Conservation (phyloP, 768 basidiomycete species). For the Psilocybe tampanensis region DNA sequence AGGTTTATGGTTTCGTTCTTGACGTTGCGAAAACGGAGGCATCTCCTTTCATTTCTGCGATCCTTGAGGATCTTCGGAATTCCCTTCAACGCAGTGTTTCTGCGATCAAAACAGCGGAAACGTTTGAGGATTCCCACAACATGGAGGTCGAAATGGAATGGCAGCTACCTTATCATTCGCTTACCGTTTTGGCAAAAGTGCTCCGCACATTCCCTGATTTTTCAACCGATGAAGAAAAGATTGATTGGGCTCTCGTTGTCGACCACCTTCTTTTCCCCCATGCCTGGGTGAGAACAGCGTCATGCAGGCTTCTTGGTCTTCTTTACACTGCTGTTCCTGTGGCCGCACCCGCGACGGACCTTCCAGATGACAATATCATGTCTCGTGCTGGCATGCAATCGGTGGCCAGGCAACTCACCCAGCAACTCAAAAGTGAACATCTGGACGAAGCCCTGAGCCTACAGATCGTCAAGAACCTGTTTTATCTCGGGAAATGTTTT, state of each 20-base stretch:
- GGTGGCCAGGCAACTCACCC: slow-evolving; percentile 69
- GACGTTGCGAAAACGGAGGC: slow-evolving; percentile 61
- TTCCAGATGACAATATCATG: slow-evolving; percentile 45
- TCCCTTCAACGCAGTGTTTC: slow-evolving; percentile 48
- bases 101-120: slow-evolving; percentile 41
- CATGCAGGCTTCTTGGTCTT: slow-evolving; percentile 74
- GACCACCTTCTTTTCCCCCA: slow-evolving; percentile 85
- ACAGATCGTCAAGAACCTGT: slow-evolving; percentile 91
- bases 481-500: slow-evolving; percentile 90
- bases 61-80: slow-evolving; percentile 59
- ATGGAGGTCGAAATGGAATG: slow-evolving; percentile 69
- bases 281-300: slow-evolving; percentile 87
- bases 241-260: slow-evolving; percentile 67
- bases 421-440: slow-evolving; percentile 82
- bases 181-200: slow-evolving; percentile 67
- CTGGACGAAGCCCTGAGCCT: slow-evolving; percentile 72
- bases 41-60: slow-evolving; percentile 42
- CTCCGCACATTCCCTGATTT: slow-evolving; percentile 57
- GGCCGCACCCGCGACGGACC: slow-evolving; percentile 33
- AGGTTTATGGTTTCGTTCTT: slow-evolving; percentile 81
- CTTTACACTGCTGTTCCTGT: slow-evolving; percentile 61
- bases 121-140: slow-evolving; percentile 39
- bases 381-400: slow-evolving; percentile 62
- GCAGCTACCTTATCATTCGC: slow-evolving; percentile 81
- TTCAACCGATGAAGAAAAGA: slow-evolving; percentile 42